A percentile compares a stretch with the other conserved stretches of the same genome.
phyloP scores from a whole-genome alignment of 306 rosid species.

The Dalbergia cochinchinensis region DNA sequence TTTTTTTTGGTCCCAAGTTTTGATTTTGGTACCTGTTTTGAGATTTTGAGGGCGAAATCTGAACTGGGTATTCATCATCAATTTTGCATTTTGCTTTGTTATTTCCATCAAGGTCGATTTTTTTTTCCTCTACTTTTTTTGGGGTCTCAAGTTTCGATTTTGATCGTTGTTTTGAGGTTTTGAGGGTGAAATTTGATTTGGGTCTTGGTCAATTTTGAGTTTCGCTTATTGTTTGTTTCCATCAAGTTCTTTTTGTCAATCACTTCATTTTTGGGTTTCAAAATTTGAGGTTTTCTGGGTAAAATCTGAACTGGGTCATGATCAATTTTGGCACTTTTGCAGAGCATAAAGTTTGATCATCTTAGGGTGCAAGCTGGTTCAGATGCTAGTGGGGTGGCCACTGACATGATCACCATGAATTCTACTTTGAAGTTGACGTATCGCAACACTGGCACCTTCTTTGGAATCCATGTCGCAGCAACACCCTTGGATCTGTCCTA shows the following conservation, averaged over 20 bases:
- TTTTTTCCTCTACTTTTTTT: no score
- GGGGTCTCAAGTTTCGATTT: background rate
- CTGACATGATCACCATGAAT: conserved; percentile 87
- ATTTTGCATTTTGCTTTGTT: background rate
- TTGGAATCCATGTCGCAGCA: conserved; percentile 82
- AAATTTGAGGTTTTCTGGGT: background rate
- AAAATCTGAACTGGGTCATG: background rate
- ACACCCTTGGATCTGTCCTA: conserved; percentile 78
- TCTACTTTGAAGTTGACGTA: conserved; percentile 80
- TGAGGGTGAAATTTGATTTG: background rate
- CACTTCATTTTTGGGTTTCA: background rate
- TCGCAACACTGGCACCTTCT: conserved; percentile 87
- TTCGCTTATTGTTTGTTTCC: background rate
- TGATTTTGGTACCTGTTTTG: background rate
- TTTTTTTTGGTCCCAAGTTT: background rate
- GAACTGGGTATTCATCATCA: conserved; percentile 1
- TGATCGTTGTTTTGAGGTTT: background rate
- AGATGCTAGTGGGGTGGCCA: conserved; percentile 85
- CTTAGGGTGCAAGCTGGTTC: conserved; percentile 89
- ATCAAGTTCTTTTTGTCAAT: no score
- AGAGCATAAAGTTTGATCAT: conserved; percentile 79
- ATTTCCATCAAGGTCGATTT: conserved; percentile 47
- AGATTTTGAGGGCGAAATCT: background rate
- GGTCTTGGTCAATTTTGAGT: background rate
- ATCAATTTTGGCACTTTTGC: conserved; percentile 30